These are phyloP conservation scores for Schizochytrium sp. DNA, from an alignment of 108 stramenopile genomes.

Conservation along the genomic window DNA sequence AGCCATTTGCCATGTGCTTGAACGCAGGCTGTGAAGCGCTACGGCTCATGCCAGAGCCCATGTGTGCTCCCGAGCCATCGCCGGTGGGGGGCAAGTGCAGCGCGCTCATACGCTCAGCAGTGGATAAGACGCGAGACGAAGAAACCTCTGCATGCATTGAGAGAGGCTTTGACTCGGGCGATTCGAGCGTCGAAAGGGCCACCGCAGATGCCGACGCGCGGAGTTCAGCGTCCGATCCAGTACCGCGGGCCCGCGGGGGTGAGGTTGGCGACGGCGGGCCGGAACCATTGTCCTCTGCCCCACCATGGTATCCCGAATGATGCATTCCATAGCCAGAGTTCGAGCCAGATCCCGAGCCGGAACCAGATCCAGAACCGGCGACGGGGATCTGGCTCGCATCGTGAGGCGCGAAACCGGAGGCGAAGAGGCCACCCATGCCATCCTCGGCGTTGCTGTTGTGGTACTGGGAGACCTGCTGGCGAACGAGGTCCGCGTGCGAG, in stretches of 20 bases:
- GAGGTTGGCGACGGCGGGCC: background rate
- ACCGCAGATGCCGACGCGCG: background rate
- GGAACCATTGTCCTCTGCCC: background rate
- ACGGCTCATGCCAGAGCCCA: background rate
- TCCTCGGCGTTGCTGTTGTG: background rate
- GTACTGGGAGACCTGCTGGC: background rate
- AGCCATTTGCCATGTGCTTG: background rate
- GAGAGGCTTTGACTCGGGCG: background rate
- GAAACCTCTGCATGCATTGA: background rate
- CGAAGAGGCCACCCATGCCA: background rate
- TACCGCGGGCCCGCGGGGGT: background rate
- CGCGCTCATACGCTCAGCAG: background rate
- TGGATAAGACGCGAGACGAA: background rate
- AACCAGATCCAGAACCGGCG: background rate
- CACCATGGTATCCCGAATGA: background rate
- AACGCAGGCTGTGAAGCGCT: background rate
- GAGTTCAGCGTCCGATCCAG: background rate
- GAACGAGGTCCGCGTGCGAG: background rate
- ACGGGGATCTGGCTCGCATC: conserved; percentile 11
- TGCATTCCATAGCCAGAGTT: background rate
- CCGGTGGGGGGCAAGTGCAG: background rate
- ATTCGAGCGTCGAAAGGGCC: background rate
- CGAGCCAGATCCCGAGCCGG: background rate
- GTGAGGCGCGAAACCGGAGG: background rate
- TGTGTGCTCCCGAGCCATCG: background rate